Conservation (phyloP, 2,329 filamentous ascomycete genomes). For the Aspergillus awamori region DNA sequence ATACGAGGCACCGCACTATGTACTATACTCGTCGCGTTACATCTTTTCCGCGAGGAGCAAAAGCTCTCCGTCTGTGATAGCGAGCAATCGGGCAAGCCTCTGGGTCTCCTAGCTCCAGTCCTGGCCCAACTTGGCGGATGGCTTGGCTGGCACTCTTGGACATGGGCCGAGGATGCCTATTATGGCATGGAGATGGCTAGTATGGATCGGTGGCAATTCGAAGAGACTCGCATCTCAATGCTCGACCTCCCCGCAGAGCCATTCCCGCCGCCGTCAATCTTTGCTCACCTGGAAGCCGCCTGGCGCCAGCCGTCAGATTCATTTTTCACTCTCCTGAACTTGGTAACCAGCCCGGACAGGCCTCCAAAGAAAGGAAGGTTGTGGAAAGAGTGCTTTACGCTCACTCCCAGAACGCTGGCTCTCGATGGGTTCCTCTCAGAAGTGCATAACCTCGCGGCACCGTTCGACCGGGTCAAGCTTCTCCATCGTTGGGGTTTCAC, state of each 20-base stretch:
- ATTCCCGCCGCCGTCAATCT: constrained; percentile 62
- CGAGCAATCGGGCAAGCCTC: constrained; percentile 50
- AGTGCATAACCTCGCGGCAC: constrained; percentile 53
- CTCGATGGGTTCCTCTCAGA: constrained; percentile 69
- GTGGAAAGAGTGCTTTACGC: constrained; percentile 41
- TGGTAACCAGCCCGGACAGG: constrained; percentile 43
- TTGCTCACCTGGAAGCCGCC: constrained; percentile 56
- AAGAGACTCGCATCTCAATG: constrained; percentile 52
- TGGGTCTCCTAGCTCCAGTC: constrained; percentile 66
- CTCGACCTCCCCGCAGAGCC: constrained; percentile 53
- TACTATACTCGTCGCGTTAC: constrained; percentile 72
- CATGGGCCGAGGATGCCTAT: constrained; percentile 53
- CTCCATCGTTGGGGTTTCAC: constrained; percentile 71
- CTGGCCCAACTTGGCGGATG: constrained; percentile 80
- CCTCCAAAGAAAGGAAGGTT: constrained; percentile 34
- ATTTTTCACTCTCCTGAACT: constrained; percentile 56
- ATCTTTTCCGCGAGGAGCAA: constrained; percentile 85
- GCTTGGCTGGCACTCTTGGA: constrained; percentile 74
- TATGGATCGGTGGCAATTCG: constrained; percentile 58
- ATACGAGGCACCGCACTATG: constrained; percentile 66
- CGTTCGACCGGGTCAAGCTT: constrained; percentile 69
- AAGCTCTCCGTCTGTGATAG: constrained; percentile 70
- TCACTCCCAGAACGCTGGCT: constrained; percentile 69
- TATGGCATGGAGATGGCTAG: constrained; percentile 64
- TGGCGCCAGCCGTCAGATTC: constrained; percentile 36